A percentile compares a stretch with the other conserved stretches of the same genome.
phyloP scores from a whole-genome alignment of 176 grass and related monocot genomes.

The Zea luxurians region DNA sequence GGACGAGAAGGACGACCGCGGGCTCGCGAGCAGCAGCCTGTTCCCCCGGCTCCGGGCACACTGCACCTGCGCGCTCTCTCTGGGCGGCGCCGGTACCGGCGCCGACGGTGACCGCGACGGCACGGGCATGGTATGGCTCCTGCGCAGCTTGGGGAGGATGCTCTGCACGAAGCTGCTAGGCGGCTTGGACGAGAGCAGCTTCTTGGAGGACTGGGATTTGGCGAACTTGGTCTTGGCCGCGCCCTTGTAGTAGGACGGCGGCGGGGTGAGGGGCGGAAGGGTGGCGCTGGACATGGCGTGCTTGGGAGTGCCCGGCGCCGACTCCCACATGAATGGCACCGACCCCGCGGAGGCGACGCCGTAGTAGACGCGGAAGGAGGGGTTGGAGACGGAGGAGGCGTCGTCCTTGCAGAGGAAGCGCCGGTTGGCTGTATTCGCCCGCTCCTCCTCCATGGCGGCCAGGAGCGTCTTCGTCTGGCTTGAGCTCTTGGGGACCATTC shows the following conservation, averaged over 20 bases:
- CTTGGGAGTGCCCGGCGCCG: constrained; percentile 66
- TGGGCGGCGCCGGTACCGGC: constrained; percentile 1
- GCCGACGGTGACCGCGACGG: constrained; percentile 2
- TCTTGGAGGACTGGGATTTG: constrained; percentile 47
- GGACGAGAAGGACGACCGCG: constrained; percentile 54
- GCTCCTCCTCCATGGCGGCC: constrained; percentile 36
- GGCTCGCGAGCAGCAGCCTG: constrained; percentile 30
- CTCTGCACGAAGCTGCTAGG: constrained; percentile 46
- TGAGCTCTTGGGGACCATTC: constrained; percentile 51
- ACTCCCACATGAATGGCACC: constrained; percentile 72
- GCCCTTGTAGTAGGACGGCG: constrained; percentile 56
- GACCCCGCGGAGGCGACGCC: constrained; percentile 54
- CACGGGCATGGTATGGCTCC: constrained; percentile 53
- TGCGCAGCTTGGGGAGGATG: constrained; percentile 51
- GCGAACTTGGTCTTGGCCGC: constrained; percentile 21
- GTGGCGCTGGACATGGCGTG: constrained; percentile 29
- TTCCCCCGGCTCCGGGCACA: constrained; percentile 24
- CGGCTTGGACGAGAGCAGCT: constrained; percentile 38
- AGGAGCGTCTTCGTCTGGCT: constrained; percentile 49
- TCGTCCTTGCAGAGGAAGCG: constrained; percentile 46
- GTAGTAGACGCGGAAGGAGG: constrained; percentile 67
- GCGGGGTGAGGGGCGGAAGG: constrained; percentile 59
- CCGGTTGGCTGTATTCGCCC: constrained; percentile 14
- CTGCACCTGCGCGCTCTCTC: constrained; percentile 9
- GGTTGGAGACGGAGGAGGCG: constrained; percentile 41